Conservation (phyloP, 2,329 filamentous ascomycete species). For the Fusarium sambucinum region DNA sequence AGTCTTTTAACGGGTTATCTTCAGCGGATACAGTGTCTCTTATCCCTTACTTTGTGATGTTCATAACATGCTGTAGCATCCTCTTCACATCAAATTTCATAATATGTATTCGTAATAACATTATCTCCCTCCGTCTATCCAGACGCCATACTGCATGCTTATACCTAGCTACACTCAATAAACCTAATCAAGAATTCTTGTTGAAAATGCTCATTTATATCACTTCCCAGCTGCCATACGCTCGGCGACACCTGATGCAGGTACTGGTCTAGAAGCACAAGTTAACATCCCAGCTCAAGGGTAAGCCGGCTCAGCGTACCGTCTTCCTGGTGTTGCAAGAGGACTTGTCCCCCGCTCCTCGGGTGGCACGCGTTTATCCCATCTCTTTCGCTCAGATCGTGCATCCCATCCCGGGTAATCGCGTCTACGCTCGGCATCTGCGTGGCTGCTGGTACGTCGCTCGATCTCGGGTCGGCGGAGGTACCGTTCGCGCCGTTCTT, state of each 20-base stretch:
- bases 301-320: conserved; percentile 56
- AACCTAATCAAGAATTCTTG: conserved; percentile 1
- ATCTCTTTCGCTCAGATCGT: conserved; percentile 53
- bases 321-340: conserved; percentile 53
- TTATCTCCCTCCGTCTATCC: conserved; percentile 26
- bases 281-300: conserved; percentile 30
- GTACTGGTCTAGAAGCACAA: conserved; percentile 4
- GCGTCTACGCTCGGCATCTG: conserved; percentile 60
- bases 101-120: conserved; percentile 30
- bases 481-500: conserved; percentile 54
- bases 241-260: neutral
- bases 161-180: conserved; percentile 1
- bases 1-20: neutral
- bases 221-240: conserved; percentile 1
- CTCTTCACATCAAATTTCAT: neutral
- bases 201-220: conserved; percentile 19
- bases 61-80: too few species aligned
- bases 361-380: conserved; percentile 51
- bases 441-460: conserved; percentile 63
- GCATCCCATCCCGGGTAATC: conserved; percentile 53
- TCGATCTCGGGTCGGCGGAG: conserved; percentile 57
- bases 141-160: conserved; percentile 29
- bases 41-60: neutral
- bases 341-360: conserved; percentile 51
- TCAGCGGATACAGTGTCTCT: neutral